Evolutionary conservation across 2,329 filamentous ascomycete species (phyloP), one percentile per base, ranked within the genome.

Genomic region (Aureobasidium sp.): DNA sequence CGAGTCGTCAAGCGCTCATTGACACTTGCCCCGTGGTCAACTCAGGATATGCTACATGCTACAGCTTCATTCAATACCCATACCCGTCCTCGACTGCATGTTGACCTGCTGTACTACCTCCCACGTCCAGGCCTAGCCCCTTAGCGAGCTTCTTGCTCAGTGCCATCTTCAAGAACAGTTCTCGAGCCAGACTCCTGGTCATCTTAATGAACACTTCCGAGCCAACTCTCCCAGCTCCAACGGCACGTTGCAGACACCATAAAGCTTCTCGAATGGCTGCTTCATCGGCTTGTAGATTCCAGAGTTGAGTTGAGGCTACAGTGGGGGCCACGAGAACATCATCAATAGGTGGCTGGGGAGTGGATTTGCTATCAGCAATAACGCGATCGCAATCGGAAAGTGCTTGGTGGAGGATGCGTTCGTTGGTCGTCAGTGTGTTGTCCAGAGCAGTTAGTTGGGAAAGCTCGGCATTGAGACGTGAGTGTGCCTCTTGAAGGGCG

Each of bases 241-340:
- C 81, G 1, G 87, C 90, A 61, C 87, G 79, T 1, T 88, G 88
- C 14, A 95, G 78, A 64, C 91, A 86, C 70, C 94, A 96, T 65
- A 97, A 85, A 3, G 91, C 89, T 72, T 97, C 93, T 36, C 88
- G 88, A 51, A 96, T 82, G 3, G 89, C 91, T 66, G 88, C 82
- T 76, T 97, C 93, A 71, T 99, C 94, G 1, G 91, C 91, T 32
- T 92, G 90, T 2, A 95, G 79, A 51, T 87, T 86, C 74, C 97
- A 99, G 27, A 99, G 78, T 78, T 99, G 94, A 66, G 93, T 92
- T 0, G 89, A 90, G 5, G 97, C 94, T 1, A 97, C 88, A 0
- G 91, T 97, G 0, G 93, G 91, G 3, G 92, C 91, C n/a, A 97
- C 90, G 3, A 99, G 80, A 37, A 97, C 82, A 63, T 96, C 91